Base-by-base conservation (phyloP, 495 filamentous ascomycete genomes). In the Neurospora sp. region DNA sequence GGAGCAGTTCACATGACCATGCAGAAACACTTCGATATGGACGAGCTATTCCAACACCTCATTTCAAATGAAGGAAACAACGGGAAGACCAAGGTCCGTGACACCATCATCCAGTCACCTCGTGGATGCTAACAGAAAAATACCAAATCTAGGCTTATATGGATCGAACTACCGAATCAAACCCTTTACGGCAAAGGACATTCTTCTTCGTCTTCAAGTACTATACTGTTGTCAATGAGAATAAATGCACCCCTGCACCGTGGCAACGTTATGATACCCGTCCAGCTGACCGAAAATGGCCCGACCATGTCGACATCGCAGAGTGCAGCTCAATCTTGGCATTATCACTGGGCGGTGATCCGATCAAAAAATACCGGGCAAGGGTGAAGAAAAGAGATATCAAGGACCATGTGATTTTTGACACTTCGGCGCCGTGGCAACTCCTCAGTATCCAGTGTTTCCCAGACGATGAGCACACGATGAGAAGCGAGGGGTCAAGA, bases 141-240 rank as follows among this genome's bases (percentile, higher is more conserved):
- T 0, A 66, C 14, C 14, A 10, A 44, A 6, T 11, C 4, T 14
- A 79, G 79, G 78, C 82, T 10, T 78, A 81, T 41, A 74, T 85
- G 70, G 76, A 84, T 70, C 76, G 85, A 23, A 79, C 82, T 1
- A 88, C 83, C 40, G 79, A 80, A 14, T 39, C 76, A 1, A 79
- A 83, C 38, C 42, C 72, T 2, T 74, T 81, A 39, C 79, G 80
- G 10, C 85, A 84, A 75, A 79, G 84, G 18, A 83, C 79, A 20
- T 87, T 89, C 74, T 81, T 88, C 37, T 88, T 88, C 75, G 84
- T 82, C 70, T 88, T 89, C 75, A 87, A 88, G 73, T 88, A 87
- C 70, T 87, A 85, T 75, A 80, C 87, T 35, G 81, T 88, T 14
- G 77, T 88, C 11, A 84, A 81, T 14, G 77, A 82, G 12, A 82